A percentile compares a stretch with the other conserved stretches of the same genome.
These are phyloP conservation scores for Pterocarpus macrocarpus DNA, from an alignment of 306 rosid genomes.

Conservation along the genomic window DNA sequence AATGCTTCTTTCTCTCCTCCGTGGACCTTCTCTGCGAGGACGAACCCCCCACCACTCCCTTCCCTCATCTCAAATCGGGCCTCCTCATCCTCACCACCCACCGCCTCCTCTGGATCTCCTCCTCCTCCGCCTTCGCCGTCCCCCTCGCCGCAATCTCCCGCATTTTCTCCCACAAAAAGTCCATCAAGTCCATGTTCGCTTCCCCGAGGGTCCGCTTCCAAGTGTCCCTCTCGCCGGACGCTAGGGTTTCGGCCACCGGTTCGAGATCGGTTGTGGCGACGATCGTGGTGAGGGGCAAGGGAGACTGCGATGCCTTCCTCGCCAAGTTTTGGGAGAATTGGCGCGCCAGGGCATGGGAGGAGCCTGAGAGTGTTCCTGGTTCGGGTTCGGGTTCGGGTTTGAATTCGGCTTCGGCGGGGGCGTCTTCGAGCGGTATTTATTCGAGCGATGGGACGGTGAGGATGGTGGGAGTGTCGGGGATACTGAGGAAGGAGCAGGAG, in stretches of 20 bases:
- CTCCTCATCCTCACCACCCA: conserved; percentile 88
- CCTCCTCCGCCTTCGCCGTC: conserved; percentile 52
- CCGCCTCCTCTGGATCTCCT: conserved; percentile 85
- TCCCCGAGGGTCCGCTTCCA: conserved; percentile 90
- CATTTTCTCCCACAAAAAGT: conserved; percentile 76
- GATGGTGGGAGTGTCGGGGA: conserved; percentile 98
- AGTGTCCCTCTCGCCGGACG: conserved; percentile 66
- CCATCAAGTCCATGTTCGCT: conserved; percentile 76
- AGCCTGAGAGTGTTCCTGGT: conserved; percentile 47
- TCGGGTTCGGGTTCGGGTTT: conserved; percentile 43
- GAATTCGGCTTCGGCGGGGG: not conserved
- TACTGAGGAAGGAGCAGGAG: conserved; percentile 96
- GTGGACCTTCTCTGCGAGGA: conserved; percentile 86
- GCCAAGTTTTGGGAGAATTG: conserved; percentile 85
- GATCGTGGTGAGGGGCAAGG: conserved; percentile 81
- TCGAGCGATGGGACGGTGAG: conserved; percentile 84
- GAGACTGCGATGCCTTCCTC: conserved; percentile 77
- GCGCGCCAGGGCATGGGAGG: conserved; percentile 86
- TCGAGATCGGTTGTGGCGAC: conserved; percentile 69
- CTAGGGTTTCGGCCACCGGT: conserved; percentile 41
- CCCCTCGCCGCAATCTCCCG: conserved; percentile 70
- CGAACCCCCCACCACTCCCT: conserved; percentile 50
- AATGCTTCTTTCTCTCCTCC: conserved; percentile 79
- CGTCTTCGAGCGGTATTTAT: conserved; percentile 64
- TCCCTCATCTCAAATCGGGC: conserved; percentile 84